Base-by-base conservation (phyloP, 2,329 filamentous ascomycete species). In the Pseudomassariella vexata region DNA sequence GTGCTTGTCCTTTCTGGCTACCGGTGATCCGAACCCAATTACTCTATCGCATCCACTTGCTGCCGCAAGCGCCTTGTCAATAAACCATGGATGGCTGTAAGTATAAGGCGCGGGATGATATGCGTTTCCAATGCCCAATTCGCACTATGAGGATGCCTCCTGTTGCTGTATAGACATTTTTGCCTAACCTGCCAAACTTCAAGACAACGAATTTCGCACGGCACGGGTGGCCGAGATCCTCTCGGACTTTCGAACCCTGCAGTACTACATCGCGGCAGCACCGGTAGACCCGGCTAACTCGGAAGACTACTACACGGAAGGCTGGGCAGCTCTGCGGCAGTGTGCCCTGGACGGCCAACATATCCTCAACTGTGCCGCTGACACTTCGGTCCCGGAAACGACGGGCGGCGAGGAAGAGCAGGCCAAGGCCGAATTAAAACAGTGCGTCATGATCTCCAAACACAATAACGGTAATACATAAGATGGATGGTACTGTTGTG, bases 341-440 rank as follows among this genome's bases (percentile, higher is more conserved):
- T 80, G 76, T 57, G 62, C 67, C 30, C 49, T 77, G 24, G 77
- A 81, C 45, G 76, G 76, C 6, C 75, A 78, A 48, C 66, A 78
- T 55, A 79, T 82, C 42, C 65, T 81, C 39, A 75, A 80, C 48
- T 76, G 72, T 46, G 75, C 73, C 15, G 76, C 76, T 24, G 77
- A 81, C 52, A 75, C 74, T 11, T 65, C 62, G 32, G 75, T 80
- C 9, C 74, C 76, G 4, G 57, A 60, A 26, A 55, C 67, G 28
- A 54, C 52, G 28, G 75, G 73, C 33, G 72, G 72, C 9, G 65
- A 69, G 34, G 65, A 70, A 15, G 76, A 81, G 52, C 76, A 81
- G 52, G 55, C 54, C 18, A 79, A 77, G 50, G 75, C 75, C 12
- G 75, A 80, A 54, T 55, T 81, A 39, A 73, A 70, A 53, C 76